A percentile compares a stretch with the other conserved stretches of the same genome.
These are phyloP conservation scores for Tuber borchii DNA, from an alignment of 495 filamentous ascomycete species.

Conservation along the genomic window DNA sequence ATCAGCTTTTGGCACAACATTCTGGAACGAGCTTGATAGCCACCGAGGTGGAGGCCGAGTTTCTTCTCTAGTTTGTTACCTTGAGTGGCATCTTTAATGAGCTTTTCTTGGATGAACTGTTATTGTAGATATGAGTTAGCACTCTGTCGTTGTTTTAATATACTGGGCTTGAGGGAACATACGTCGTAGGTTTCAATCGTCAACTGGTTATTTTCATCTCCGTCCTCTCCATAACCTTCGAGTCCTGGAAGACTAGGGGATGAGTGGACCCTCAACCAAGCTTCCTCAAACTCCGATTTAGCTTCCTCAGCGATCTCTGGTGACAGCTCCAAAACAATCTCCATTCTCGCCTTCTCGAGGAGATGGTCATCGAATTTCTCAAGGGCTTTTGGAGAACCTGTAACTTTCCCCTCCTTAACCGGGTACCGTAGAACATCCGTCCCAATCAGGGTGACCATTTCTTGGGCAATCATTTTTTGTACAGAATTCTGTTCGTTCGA, in stretches of 20 bases:
- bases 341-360: constrained; percentile 65
- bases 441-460: constrained; percentile 70
- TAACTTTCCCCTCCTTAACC: constrained; percentile 57
- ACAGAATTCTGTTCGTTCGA: constrained; percentile 42
- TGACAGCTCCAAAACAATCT: constrained; percentile 67
- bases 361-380: constrained; percentile 63
- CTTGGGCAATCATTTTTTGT: constrained; percentile 59
- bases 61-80: constrained; percentile 90
- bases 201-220: constrained; percentile 56
- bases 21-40: constrained; percentile 82
- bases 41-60: constrained; percentile 75
- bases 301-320: constrained; percentile 52
- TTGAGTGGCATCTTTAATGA: constrained; percentile 64
- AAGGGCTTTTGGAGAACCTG: constrained; percentile 55
- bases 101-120: constrained; percentile 63
- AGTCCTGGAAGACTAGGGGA: constrained; percentile 61
- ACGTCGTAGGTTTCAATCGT: constrained; percentile 62
- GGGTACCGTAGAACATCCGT: constrained; percentile 74
- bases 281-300: constrained; percentile 54
- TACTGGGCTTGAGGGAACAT: constrained; percentile 40
- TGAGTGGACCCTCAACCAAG: constrained; percentile 60
- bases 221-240: constrained; percentile 65
- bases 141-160: constrained; percentile 23
- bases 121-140: constrained; percentile 44
- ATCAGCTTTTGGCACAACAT: constrained; percentile 70